A percentile compares a stretch with the other conserved stretches of the same genome.
These are phyloP conservation scores for Microcyclospora tardicrescens DNA, from an alignment of 2,329 filamentous ascomycete genomes.

Conservation along the genomic window DNA sequence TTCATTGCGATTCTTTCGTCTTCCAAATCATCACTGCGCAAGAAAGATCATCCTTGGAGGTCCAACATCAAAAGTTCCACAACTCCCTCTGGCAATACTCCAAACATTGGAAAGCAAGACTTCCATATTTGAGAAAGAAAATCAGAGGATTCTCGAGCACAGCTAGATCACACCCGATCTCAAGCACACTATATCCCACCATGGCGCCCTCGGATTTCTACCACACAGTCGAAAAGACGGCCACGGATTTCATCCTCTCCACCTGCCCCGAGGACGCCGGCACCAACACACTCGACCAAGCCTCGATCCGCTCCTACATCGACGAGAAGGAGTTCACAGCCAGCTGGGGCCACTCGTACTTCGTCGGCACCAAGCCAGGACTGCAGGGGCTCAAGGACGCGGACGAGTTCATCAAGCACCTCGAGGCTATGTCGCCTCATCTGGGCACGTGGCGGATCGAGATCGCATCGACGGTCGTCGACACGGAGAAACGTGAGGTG, in stretches of 20 bases:
- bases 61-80: too few relatives aligned
- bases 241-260: conserved; percentile 8
- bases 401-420: conserved; percentile 14
- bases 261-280: conserved; percentile 6
- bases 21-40: too few relatives aligned
- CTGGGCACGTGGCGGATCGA: conserved; percentile 15
- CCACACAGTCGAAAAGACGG: conserved; percentile 6
- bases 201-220: conserved; percentile 2
- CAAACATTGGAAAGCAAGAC: too few relatives aligned
- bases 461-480: conserved; percentile 16
- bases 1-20: too few relatives aligned
- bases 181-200: too few relatives aligned
- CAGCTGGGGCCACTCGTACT: conserved; percentile 21
- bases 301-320: conserved; percentile 10
- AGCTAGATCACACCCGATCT: too few relatives aligned
- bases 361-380: conserved; percentile 12
- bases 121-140: too few relatives aligned
- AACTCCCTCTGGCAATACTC: too few relatives aligned
- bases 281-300: conserved; percentile 10
- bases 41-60: too few relatives aligned
- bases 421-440: conserved; percentile 12
- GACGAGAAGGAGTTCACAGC: conserved; percentile 11
- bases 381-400: conserved; percentile 11
- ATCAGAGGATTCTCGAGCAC: too few relatives aligned
- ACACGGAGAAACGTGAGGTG: conserved; percentile 14